Conservation (phyloP, 2,329 filamentous ascomycete genomes). For the Phialophora chinensis region DNA sequence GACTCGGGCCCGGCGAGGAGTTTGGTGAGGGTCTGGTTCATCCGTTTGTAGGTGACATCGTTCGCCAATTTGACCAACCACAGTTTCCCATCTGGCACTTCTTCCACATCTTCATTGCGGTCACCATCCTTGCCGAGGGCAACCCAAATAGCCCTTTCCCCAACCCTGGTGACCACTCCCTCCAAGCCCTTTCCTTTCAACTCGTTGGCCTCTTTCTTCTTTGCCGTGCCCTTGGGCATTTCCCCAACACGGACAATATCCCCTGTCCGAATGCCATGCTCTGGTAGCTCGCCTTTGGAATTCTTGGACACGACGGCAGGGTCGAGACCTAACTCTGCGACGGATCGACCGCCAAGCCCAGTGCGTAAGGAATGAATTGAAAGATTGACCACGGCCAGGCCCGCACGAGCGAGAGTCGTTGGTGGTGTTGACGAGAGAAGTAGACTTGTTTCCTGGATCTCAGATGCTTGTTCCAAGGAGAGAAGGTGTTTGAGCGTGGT, state of each 20-base stretch:
- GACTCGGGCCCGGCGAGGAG: slow-evolving; percentile 64
- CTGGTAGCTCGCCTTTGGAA: slow-evolving; percentile 44
- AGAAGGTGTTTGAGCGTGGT: slow-evolving; percentile 51
- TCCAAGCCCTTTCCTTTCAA: slow-evolving; percentile 47
- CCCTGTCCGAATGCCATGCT: slow-evolving; percentile 56
- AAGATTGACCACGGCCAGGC: slow-evolving; percentile 51
- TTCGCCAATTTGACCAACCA: slow-evolving; percentile 73
- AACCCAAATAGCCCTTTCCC: slow-evolving; percentile 52
- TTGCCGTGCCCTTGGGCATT: slow-evolving; percentile 44
- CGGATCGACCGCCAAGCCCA: slow-evolving; percentile 86
- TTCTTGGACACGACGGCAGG: slow-evolving; percentile 63
- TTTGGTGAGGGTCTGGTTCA: slow-evolving; percentile 68
- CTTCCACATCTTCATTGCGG: slow-evolving; percentile 52
- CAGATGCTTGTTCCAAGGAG: slow-evolving; percentile 52
- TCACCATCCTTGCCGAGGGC: slow-evolving; percentile 50
- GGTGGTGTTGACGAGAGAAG: slow-evolving; percentile 43
- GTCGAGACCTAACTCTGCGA: slow-evolving; percentile 79
- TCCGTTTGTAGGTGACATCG: slow-evolving; percentile 69
- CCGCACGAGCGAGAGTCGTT: slow-evolving; percentile 49
- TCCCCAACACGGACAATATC: slow-evolving; percentile 56
- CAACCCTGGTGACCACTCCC: slow-evolving; percentile 55
- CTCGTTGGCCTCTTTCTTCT: slow-evolving; percentile 44
- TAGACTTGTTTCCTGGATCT: slow-evolving; percentile 52
- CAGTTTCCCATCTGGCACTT: slow-evolving; percentile 62
- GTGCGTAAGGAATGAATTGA: slow-evolving; percentile 76